Percentiles rank a stretch among this genome's conserved stretches.
These are phyloP conservation scores for Exophiala xenobiotica DNA, from an alignment of 2,329 filamentous ascomycete species.

Conservation along the genomic window DNA sequence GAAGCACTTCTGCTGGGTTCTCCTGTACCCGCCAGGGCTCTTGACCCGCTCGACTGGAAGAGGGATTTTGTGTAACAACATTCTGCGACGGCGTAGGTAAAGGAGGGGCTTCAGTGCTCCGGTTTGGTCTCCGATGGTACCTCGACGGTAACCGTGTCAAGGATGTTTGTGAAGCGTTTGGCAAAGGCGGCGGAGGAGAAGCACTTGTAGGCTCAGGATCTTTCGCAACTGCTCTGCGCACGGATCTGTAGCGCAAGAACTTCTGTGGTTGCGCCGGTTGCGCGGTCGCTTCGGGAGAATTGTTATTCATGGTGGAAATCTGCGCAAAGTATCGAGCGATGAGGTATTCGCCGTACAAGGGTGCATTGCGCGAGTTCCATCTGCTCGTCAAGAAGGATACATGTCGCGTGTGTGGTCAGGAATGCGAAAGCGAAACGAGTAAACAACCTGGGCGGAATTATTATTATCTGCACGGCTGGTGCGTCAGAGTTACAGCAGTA, in stretches of 20 bases:
- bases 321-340: neutral
- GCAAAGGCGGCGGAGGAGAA: conserved; percentile 12
- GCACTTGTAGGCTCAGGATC: conserved; percentile 5
- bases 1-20: neutral
- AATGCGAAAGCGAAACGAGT: conserved; percentile 4
- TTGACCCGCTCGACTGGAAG: neutral
- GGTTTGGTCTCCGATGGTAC: conserved; percentile 18
- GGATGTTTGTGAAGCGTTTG: conserved; percentile 5
- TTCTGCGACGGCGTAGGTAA: neutral
- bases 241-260: conserved; percentile 60
- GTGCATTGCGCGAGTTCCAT: neutral
- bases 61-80: neutral
- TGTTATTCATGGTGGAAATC: conserved; percentile 8
- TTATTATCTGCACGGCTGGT: neutral
- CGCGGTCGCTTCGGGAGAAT: neutral
- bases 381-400: too few species aligned
- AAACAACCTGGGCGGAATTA: neutral
- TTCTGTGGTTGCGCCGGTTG: conserved; percentile 36
- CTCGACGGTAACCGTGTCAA: conserved; percentile 22
- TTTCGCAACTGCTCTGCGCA: conserved; percentile 45
- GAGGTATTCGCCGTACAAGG: neutral
- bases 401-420: conserved; percentile 1
- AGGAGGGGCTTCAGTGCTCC: neutral
- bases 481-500: too few species aligned
- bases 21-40: too few species aligned